A percentile compares a stretch with the other conserved stretches of the same genome.
Evolutionary conservation across 441 rosid species (phyloP).

Genomic region (Omphalea diandra): DNA sequence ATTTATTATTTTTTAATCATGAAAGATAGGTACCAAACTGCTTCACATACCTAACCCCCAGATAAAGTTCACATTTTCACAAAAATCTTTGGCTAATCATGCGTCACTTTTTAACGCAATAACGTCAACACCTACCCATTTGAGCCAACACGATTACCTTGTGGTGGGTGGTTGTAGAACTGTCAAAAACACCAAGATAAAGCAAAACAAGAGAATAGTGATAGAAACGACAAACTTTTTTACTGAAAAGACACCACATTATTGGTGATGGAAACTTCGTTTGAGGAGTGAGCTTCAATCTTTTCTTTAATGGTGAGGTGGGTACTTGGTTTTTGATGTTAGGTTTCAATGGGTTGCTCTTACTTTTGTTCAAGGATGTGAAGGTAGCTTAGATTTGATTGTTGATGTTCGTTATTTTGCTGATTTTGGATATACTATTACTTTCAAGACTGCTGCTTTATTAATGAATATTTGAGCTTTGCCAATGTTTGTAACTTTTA

Average conservation of each 20-base stretch:
- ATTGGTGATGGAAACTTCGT: conserved; percentile 15
- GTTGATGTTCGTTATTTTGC: not conserved
- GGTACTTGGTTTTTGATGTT: conserved; percentile 16
- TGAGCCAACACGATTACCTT: conserved; percentile 12
- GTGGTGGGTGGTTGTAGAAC: conserved; percentile 13
- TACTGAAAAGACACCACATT: not conserved
- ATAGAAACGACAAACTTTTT: not conserved
- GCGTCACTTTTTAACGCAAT: conserved; percentile 15
- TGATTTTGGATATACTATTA: not conserved
- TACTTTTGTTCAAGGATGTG: conserved; percentile 17
- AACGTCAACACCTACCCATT: conserved; percentile 21
- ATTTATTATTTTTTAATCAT: not conserved
- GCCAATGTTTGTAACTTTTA: not conserved
- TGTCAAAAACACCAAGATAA: conserved; percentile 9
- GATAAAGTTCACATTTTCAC: not conserved
- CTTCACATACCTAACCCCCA: not conserved
- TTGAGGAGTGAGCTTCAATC: conserved; percentile 15
- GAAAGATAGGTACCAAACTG: not conserved
- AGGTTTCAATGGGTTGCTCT: conserved; percentile 27
- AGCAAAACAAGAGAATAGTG: not conserved
- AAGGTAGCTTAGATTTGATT: conserved; percentile 18
- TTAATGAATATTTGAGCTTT: not conserved
- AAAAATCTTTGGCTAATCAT: not conserved
- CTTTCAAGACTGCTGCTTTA: not conserved
- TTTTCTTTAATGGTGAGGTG: conserved; percentile 9